Conservation (phyloP, 78 protist species). For the Corallochytrium limacisporum region DNA sequence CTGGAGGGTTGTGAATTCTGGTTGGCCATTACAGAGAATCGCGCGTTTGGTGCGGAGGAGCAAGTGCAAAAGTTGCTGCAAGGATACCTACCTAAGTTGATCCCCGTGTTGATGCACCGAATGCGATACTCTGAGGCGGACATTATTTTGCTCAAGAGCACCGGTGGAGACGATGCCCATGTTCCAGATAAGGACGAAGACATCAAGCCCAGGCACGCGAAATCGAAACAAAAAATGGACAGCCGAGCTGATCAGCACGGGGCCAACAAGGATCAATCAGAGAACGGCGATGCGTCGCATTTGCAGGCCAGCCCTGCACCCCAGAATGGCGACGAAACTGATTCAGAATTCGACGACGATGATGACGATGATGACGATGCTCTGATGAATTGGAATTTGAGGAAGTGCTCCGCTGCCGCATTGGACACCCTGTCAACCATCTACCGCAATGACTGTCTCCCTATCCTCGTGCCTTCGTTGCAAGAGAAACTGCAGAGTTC, state of each 20-base stretch:
- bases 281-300: neutral
- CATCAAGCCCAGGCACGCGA: conserved; percentile 17
- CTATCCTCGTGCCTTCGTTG: conserved; percentile 32
- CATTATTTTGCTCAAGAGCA: conserved; percentile 1
- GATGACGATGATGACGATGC: conserved; percentile 14
- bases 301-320: neutral
- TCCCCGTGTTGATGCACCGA: conserved; percentile 19
- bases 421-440: conserved; percentile 31
- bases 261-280: neutral
- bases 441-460: conserved; percentile 13
- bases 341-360: neutral
- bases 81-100: too few species aligned
- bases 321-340: neutral
- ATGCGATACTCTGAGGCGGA: conserved; percentile 41
- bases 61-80: too few species aligned
- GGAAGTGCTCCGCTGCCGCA: conserved; percentile 53
- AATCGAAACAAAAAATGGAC: neutral
- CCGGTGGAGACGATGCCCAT: conserved; percentile 4
- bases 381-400: conserved; percentile 37
- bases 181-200: conserved; percentile 20
- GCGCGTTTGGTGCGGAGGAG: too few species aligned
- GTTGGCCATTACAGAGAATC: conserved; percentile 30
- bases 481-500: neutral
- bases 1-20: conserved; percentile 62
- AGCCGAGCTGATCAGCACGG: neutral